Evolutionary conservation across 441 rosid genomes (phyloP), one percentile per base, ranked within the genome.

Genomic region (Populus tomentosa): DNA sequence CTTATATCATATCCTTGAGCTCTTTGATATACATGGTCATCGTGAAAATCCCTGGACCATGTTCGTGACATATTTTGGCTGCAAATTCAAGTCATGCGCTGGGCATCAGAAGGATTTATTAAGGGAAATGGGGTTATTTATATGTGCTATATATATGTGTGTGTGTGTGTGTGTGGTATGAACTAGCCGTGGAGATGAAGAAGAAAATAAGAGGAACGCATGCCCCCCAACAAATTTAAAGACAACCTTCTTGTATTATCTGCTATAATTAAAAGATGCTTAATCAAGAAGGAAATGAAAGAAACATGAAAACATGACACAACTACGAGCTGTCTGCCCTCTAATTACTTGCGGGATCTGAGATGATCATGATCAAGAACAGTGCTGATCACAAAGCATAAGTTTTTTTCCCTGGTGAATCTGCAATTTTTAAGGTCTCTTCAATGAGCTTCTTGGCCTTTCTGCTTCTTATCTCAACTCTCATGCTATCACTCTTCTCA

Each of bases 361-460:
- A 14, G 56, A 46, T 1, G 56, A 46, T 13, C 56, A 71, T 35
- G 56, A 46, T 33, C 23, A 67, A 67, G 38, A 18, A 32, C 32
- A 64, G 13, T 26, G 8, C 8, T 13, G 30, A 42, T 83, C 81
- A 91, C 16, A 88, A 85, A 76, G 88, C 88, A 80, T 77, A 85
- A 71, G 87, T 86, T 77, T 74, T 90, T 75, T 82, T 71, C 23
- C 62, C 86, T 6, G 97, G 95, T 16, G 97, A 94, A 79, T 94
- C 95, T 0, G 97, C 97, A 80, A 92, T 85, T 78, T 88, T 86
- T 74, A 94, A 75, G 65, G 98, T 94, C 64, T 89, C 61, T 68
- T 94, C 84, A 59, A 94, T 89, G 38, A 94, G 87, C 83, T 91
- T 94, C 61, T 81, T 81, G 6, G 98, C 98, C 80, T 92, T 92